Percentiles rank a stretch among this genome's conserved stretches.
These are phyloP conservation scores for Triticum timopheevii DNA, from an alignment of 176 grass and related monocot species.

Conservation along the genomic window DNA sequence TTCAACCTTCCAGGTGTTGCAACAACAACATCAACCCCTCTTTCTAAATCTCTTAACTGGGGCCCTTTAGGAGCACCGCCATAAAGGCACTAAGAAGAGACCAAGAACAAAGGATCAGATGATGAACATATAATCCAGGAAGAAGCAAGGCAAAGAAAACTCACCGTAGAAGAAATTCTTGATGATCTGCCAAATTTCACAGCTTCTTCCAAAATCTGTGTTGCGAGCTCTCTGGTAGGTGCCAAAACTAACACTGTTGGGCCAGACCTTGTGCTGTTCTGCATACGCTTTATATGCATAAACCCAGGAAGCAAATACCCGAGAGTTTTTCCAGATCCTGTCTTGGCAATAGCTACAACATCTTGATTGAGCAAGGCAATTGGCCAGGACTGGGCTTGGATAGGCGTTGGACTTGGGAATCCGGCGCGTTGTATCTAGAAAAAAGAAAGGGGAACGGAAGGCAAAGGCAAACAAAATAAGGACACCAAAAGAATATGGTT, in stretches of 20 bases:
- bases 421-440: constrained; percentile 77
- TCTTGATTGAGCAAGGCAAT: constrained; percentile 88
- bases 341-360: constrained; percentile 97
- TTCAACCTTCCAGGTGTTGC: constrained; percentile 97
- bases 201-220: constrained; percentile 91
- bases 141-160: not conserved
- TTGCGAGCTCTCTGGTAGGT: constrained; percentile 96
- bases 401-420: constrained; percentile 86
- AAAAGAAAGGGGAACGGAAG: constrained; percentile 3
- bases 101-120: constrained; percentile 7
- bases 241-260: constrained; percentile 89
- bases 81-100: constrained; percentile 77
- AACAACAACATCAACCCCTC: constrained; percentile 96
- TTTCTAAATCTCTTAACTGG: constrained; percentile 87
- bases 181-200: constrained; percentile 88
- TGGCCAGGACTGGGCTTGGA: constrained; percentile 98
- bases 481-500: not conserved
- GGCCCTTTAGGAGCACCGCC: constrained; percentile 97
- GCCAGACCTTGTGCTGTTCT: constrained; percentile 70
- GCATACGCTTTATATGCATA: constrained; percentile 76
- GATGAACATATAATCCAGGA: constrained; percentile 8
- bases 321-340: constrained; percentile 95
- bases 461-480: constrained; percentile 36
- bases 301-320: constrained; percentile 98
- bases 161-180: constrained; percentile 86